Evolutionary conservation across 2,329 filamentous ascomycete species (phyloP).

Genomic region (Nemania sp.): DNA sequence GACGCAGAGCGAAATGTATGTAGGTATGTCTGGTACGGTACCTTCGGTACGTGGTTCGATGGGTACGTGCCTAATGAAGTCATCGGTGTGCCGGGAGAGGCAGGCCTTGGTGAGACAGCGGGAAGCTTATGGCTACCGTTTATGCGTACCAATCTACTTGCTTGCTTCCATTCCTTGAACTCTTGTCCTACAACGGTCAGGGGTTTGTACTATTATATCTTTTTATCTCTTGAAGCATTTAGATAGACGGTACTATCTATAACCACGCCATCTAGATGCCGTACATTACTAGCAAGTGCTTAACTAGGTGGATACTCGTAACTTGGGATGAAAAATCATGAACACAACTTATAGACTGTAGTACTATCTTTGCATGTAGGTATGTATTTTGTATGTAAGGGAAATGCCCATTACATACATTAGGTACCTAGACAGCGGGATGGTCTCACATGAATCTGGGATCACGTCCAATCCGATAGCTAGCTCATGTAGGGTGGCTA

Average conservation of each 20-base stretch:
- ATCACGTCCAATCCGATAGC: slow-evolving; percentile 15
- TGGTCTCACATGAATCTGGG: slow-evolving; percentile 37
- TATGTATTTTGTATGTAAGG: neutral
- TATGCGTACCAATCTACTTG: neutral
- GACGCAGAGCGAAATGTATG: neutral
- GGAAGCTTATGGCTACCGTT: neutral
- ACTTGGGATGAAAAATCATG: neutral
- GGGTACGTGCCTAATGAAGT: slow-evolving; percentile 16
- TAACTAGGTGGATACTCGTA: neutral
- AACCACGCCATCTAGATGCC: neutral
- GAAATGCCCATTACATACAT: neutral
- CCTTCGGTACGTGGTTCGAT: neutral
- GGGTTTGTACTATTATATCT: neutral
- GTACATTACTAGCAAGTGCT: neutral
- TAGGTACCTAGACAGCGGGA: slow-evolving; percentile 7
- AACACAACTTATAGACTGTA: neutral
- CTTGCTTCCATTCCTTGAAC: neutral
- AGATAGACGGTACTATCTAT: neutral
- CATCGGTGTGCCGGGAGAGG: slow-evolving; percentile 25
- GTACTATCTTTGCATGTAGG: neutral
- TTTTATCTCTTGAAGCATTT: neutral
- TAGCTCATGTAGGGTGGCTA: neutral
- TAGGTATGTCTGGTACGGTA: neutral
- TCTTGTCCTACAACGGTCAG: neutral
- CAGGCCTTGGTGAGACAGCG: slow-evolving; percentile 4